Base-by-base conservation (phyloP, 495 filamentous ascomycete species). In the Zalerion maritima region DNA sequence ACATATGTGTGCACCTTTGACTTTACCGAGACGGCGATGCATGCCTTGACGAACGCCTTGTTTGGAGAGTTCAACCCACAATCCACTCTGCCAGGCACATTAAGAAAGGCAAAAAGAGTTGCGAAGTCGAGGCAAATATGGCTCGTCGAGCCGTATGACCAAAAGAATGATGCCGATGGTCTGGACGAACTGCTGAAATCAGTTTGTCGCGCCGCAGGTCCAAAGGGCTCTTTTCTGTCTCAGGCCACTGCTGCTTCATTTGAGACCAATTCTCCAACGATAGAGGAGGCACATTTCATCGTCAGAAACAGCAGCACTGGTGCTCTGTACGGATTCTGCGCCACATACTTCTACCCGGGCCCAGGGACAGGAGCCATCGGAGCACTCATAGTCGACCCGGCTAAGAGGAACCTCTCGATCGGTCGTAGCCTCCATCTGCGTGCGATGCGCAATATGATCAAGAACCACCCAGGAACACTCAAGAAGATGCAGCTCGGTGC, bases 1-100 rank as follows among this genome's bases (percentile, higher is more conserved):
- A 91, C 84, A 3, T 93, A 91, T 45, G 64, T 93, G 26, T 93
- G 84, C 54, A 93, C 84, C 0, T 93, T 86, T 43, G 84, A 93
- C 56, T 91, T 89, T 46, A 93, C 84, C 3, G 84, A 93, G 40
- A 86, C 80, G 0, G 83, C 84, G 14, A 68, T 92, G 58, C 70
- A 74, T 31, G 78, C 83, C 2, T 56, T 93, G 6, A 82, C 86
- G 17, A 75, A 83, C 24, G 75, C 79, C 4, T 49, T 93, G 2
- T 84, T 80, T 43, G 84, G 84, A 9, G 80, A 85, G 25, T 57
- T 83, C 32, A 57, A 64, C 1, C 77, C 83, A 0, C 71, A 67
- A 21, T 83, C 81, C 0, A 66, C 67, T 4, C 52, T 93, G 12
- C 84, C 84, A 2, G 84, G 84, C 3, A 84, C 79, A 0, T 69